Conservation (phyloP, 495 filamentous ascomycete species). For the Trichoderma erinaceum region DNA sequence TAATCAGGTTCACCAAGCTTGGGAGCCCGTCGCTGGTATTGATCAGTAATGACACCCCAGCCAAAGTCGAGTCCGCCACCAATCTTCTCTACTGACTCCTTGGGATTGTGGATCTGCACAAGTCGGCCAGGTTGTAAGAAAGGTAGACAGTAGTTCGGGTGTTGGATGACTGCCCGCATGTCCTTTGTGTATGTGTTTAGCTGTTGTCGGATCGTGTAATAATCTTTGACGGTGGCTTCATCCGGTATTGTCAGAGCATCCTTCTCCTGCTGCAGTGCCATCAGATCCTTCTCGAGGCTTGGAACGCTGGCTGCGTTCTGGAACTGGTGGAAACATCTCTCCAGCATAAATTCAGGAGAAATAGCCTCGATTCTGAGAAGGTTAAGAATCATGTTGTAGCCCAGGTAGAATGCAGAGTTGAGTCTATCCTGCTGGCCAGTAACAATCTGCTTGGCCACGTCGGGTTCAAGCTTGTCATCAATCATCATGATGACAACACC, state of each 20-base stretch:
- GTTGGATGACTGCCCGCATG: conserved; percentile 79
- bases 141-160: conserved; percentile 74
- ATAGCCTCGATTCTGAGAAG: conserved; percentile 93
- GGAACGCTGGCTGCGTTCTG: conserved; percentile 86
- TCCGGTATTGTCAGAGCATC: conserved; percentile 70
- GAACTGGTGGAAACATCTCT: conserved; percentile 96
- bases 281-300: conserved; percentile 71
- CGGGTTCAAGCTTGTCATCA: conserved; percentile 92
- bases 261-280: conserved; percentile 63
- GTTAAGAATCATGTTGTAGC: conserved; percentile 99
- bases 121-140: conserved; percentile 78
- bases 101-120: conserved; percentile 72
- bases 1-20: conserved; percentile 58
- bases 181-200: conserved; percentile 76
- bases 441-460: conserved; percentile 85
- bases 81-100: conserved; percentile 25
- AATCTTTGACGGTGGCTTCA: conserved; percentile 83
- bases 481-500: conserved; percentile 99
- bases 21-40: conserved; percentile 51
- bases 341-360: conserved; percentile 93
- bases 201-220: conserved; percentile 79
- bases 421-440: conserved; percentile 92
- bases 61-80: conserved; percentile 64
- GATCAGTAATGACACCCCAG: conserved; percentile 82
- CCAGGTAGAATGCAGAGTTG: conserved; percentile 94